Evolutionary conservation across 352 stramenopile genomes (phyloP), one percentile per base, ranked within the genome.

Genomic region (Pythium phragmiticola): DNA sequence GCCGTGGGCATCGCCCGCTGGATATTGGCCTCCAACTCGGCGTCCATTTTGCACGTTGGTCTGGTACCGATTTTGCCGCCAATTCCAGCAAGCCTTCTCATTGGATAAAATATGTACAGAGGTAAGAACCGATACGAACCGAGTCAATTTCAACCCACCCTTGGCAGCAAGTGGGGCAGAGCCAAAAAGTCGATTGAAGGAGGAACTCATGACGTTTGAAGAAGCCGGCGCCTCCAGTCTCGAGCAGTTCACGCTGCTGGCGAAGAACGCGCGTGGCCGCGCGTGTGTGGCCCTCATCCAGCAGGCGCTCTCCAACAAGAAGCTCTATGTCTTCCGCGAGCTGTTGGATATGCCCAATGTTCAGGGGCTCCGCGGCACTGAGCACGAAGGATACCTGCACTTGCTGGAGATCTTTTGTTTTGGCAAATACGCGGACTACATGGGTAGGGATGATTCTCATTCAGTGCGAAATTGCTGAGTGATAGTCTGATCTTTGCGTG

Each of bases 261-360:
- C 91, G 14, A 96, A 97, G 76, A 94, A 94, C 23, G 84, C 88
- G 45, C 89, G 92, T 39, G 90, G 88, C 7, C 75, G 87, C 7
- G 92, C 91, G n/a, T 98, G 92, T 48, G 87, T 95, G 54, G 91
- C 88, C 45, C 77, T 98, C 43, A 95, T 98, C 62, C 92, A 98
- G 74, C 91, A 98, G 69, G 90, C 96, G 37, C 75, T 98, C 30
- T 89, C 69, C 50, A 94, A 96, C 73, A 94, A 94, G 71, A 96
- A 96, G 68, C 76, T 97, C 41, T 97, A 96, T 67, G 90, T 98
- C 21, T 98, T 98, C 66, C 88, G 92, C 21, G 91, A 98, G 78
- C 77, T 98, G 50, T 69, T 98, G 39, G 81, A 94, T 52, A 95
- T 96, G 86, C 81, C 85, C 43, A 97, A 95, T 68, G 84, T 98